Evolutionary conservation across 2,329 filamentous ascomycete species (phyloP), one percentile per base, ranked within the genome.

Genomic region (Pezicula carpinea): DNA sequence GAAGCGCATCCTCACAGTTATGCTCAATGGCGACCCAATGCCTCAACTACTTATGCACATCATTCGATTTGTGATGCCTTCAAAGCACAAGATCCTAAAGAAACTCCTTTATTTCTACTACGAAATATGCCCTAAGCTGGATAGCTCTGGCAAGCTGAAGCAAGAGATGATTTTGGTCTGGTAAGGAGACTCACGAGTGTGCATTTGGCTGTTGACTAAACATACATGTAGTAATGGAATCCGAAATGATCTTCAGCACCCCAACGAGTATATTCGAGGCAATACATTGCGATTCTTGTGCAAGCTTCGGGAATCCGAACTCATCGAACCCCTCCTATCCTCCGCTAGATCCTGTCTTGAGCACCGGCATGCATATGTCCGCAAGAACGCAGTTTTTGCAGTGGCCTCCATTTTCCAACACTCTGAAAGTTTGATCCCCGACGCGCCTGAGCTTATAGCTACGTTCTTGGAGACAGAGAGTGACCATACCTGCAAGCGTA

Each of bases 81-180:
- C 90, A 54, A 96, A 95, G 75, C 89, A 87, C 70, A 99, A 99
- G 74, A 76, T 86, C 35, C 76, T 99, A 62, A 99, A 99, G 81
- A 99, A 99, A 76, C 79, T 99, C 52, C 80, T 99, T 47, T 99
- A 99, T 73, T 93, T 99, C 69, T 99, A 99, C 75, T 96, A 97
- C 67, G 93, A 99, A 72, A 93, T 97, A 66, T 97, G 93, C 68
- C 93, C 92, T 34, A 99, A 99, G 74, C 83, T 90, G 49, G 93
- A 99, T 69, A 77, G 84, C 45, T 84, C 77, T 64, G 93, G 93
- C 63, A 99, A 97, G 78, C 75, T 99, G 55, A 96, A 96, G 77
- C 93, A 99, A 72, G 93, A 99, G 73, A 97, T 96, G 89, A 99
- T 99, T 67, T 74, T 99, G 63, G 93, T 99, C 61, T 99, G 93